Percentiles rank a stretch among this genome's conserved stretches.
Evolutionary conservation across 2,329 filamentous ascomycete genomes (phyloP).

Genomic region (Domatiomyces globalis): DNA sequence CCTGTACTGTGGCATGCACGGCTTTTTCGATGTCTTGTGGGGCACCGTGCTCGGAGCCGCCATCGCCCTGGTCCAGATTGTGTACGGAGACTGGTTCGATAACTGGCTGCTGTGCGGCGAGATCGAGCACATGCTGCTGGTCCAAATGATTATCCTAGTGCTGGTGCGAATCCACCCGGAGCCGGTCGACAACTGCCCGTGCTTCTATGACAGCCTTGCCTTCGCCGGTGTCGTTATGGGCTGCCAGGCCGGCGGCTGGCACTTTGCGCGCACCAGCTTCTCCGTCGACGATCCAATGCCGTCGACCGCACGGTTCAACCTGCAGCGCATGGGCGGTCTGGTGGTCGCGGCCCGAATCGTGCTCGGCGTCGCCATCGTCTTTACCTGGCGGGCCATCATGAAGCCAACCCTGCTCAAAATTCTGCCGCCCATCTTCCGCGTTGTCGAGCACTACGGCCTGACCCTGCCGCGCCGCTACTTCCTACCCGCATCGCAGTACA

Average conservation of each 20-base stretch:
- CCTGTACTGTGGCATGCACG: constrained; percentile 97
- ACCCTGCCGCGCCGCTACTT: constrained; percentile 82
- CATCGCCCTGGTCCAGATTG: constrained; percentile 42
- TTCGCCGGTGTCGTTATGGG: constrained; percentile 87
- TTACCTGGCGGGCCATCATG: constrained; percentile 78
- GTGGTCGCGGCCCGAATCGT: constrained; percentile 54
- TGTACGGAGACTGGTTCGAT: constrained; percentile 48
- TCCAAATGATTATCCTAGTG: constrained; percentile 53
- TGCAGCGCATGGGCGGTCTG: constrained; percentile 51
- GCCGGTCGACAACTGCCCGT: constrained; percentile 90
- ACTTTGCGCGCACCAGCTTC: constrained; percentile 42
- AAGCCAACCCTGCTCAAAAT: constrained; percentile 67
- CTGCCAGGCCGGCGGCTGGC: constrained; percentile 69
- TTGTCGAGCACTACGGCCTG: constrained; percentile 65
- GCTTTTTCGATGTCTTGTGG: constrained; percentile 77
- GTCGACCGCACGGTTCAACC: constrained; percentile 49
- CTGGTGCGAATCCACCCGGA: constrained; percentile 86
- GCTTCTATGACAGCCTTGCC: constrained; percentile 88
- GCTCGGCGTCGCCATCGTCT: constrained; percentile 68
- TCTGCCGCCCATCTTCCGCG: constrained; percentile 74
- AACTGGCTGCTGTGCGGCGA: constrained; percentile 50
- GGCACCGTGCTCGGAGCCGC: constrained; percentile 63
- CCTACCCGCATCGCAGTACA: constrained; percentile 77
- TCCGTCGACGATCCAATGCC: constrained; percentile 32
- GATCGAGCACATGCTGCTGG: constrained; percentile 49